phyloP scores from a whole-genome alignment of 1,284 basidiomycete species.

The Puccinia hordei region DNA sequence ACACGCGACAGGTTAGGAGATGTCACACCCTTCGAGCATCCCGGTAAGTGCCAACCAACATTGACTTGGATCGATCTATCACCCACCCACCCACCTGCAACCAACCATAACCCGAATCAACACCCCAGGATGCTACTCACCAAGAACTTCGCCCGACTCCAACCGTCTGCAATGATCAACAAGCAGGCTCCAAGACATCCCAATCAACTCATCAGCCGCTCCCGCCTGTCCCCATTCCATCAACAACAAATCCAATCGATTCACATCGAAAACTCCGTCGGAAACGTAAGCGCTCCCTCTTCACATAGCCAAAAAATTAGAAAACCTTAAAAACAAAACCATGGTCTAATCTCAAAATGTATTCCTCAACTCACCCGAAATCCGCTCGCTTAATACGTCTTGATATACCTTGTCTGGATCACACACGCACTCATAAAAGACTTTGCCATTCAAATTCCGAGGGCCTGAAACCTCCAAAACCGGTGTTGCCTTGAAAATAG shows the following conservation, averaged over 20 bases:
- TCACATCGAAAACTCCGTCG: conserved; percentile 50
- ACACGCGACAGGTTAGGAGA: too few relatives aligned
- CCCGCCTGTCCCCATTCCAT: conserved; percentile 2
- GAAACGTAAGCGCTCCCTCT: conserved; percentile 40
- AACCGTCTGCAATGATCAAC: neutral
- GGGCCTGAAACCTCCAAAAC: conserved; percentile 37
- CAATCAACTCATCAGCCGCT: neutral
- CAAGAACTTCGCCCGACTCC: conserved; percentile 6
- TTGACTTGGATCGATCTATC: too few relatives aligned
- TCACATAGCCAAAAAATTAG: neutral
- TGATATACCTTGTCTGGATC: neutral
- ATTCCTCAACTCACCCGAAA: neutral
- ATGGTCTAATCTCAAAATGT: neutral
- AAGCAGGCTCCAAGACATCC: neutral
- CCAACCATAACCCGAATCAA: neutral
- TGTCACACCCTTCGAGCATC: too few relatives aligned
- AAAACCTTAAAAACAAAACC: neutral
- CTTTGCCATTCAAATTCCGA: conserved; percentile 49
- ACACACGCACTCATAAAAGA: neutral
- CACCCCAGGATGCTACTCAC: conserved; percentile 12
- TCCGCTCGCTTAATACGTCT: neutral
- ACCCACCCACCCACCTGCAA: too few relatives aligned
- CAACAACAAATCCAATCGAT: conserved; percentile 36
- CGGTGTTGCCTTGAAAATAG: conserved; percentile 32
- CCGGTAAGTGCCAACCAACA: too few relatives aligned